phyloP scores from a whole-genome alignment of 768 basidiomycete species.

The Artomyces pyxidatus region DNA sequence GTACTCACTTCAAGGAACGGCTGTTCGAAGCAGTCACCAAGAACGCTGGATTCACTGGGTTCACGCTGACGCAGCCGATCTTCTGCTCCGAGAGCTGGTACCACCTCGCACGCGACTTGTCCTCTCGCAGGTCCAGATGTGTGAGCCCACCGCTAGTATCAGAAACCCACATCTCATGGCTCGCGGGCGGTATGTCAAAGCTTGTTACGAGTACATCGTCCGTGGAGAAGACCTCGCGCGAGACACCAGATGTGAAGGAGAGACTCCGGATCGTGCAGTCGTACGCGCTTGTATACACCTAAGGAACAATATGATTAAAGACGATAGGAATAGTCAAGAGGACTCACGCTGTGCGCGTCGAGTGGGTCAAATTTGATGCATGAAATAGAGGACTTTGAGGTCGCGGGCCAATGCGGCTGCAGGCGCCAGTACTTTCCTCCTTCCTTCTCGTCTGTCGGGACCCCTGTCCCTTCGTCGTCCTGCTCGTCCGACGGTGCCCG shows the following conservation, averaged over 20 bases:
- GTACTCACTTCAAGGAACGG: conserved; percentile 55
- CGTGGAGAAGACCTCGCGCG: conserved; percentile 58
- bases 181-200: conserved; percentile 58
- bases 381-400: conserved; percentile 72
- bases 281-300: conserved; percentile 80
- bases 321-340: background rate
- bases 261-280: conserved; percentile 70
- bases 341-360: conserved; percentile 60
- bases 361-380: conserved; percentile 70
- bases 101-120: conserved; percentile 43
- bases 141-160: conserved; percentile 65
- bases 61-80: conserved; percentile 74
- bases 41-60: conserved; percentile 58
- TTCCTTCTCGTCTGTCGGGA: conserved; percentile 34
- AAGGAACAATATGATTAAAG: background rate
- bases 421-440: conserved; percentile 76
- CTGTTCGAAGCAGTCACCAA: conserved; percentile 73
- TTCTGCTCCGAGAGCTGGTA: conserved; percentile 65
- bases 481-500: conserved; percentile 58
- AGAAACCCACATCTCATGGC: conserved; percentile 81
- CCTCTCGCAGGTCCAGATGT: conserved; percentile 67
- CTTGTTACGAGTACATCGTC: conserved; percentile 59
- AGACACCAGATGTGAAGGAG: conserved; percentile 65
- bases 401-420: conserved; percentile 80
- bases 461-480: conserved; percentile 54